Percentiles rank a stretch among this genome's conserved stretches.
Conservation (phyloP, 495 filamentous ascomycete species). For the Collariella sp. region DNA sequence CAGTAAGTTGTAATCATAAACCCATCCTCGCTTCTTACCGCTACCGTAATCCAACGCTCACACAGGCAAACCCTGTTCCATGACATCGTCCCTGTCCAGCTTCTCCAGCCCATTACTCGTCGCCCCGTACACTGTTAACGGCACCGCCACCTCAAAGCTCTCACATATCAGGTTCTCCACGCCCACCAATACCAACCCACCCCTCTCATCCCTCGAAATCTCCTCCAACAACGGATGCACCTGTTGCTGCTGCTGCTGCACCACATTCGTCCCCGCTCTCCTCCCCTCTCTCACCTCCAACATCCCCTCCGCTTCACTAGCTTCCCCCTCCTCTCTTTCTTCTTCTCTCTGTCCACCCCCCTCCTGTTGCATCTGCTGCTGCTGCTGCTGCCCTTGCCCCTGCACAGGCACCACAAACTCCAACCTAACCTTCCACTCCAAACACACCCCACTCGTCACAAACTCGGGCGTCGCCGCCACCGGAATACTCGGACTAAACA, state of each 20-base stretch:
- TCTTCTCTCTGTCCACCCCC: constrained; percentile 1
- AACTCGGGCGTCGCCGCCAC: constrained; percentile 76
- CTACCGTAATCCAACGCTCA: constrained; percentile 13
- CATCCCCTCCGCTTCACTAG: neutral
- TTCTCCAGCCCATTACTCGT: constrained; percentile 38
- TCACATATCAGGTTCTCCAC: constrained; percentile 71
- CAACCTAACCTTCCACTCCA: constrained; percentile 78
- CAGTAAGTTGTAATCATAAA: neutral
- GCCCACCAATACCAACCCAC: constrained; percentile 55
- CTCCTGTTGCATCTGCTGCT: neutral
- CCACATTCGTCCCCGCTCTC: neutral
- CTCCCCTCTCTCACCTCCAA: neutral
- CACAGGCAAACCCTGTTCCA: constrained; percentile 42
- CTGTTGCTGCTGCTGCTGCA: neutral
- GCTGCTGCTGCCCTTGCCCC: neutral
- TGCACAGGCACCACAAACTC: constrained; percentile 70
- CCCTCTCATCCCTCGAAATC: constrained; percentile 61
- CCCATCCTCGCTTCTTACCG: neutral
- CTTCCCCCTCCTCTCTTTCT: neutral
- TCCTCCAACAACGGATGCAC: constrained; percentile 48
- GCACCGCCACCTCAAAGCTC: constrained; percentile 82
- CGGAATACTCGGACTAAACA: constrained; percentile 76
- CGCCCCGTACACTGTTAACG: constrained; percentile 74
- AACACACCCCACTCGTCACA: constrained; percentile 72
- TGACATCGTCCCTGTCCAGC: constrained; percentile 41